Evolutionary conservation across 805 yeast genomes (phyloP).

Genomic region (Nakazawaea peltata): DNA sequence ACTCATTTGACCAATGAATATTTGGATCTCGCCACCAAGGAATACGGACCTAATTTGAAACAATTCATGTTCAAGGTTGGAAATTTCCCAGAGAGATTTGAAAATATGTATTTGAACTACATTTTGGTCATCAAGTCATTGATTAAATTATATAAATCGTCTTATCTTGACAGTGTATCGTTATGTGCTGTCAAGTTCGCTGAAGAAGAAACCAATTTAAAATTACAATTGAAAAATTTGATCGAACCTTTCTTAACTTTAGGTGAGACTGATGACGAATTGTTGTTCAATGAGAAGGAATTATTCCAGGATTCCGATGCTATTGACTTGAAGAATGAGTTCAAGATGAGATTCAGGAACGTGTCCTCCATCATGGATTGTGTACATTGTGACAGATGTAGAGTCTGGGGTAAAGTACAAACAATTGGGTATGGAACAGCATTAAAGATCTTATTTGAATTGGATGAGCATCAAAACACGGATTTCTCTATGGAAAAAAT

Average conservation of each 20-base stretch:
- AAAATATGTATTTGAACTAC: constrained; percentile 88
- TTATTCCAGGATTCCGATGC: constrained; percentile 37
- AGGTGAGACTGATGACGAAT: constrained; percentile 13
- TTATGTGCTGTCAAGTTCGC: constrained; percentile 20
- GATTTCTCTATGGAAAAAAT: constrained; percentile 50
- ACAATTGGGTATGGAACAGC: constrained; percentile 98
- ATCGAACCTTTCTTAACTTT: constrained; percentile 20
- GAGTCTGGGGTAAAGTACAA: constrained; percentile 97
- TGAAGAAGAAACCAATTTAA: constrained; percentile 20
- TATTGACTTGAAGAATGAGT: constrained; percentile 71
- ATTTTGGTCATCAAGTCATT: constrained; percentile 80
- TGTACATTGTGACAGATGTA: constrained; percentile 96
- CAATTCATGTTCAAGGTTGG: constrained; percentile 90
- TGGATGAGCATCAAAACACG: constrained; percentile 37
- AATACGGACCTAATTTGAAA: constrained; percentile 77
- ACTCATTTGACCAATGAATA: constrained; percentile 87
- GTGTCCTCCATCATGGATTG: constrained; percentile 95
- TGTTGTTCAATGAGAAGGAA: constrained; percentile 36
- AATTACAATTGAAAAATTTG: constrained; percentile 23
- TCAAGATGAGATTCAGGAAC: constrained; percentile 77
- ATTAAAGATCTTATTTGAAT: constrained; percentile 79
- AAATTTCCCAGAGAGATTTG: constrained; percentile 75
- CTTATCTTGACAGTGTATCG: constrained; percentile 19
- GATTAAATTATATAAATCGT: constrained; percentile 38
- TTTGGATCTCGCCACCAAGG: constrained; percentile 58